Base-by-base conservation (phyloP, 148 eudicot genomes). In the Pouteria glomerata region DNA sequence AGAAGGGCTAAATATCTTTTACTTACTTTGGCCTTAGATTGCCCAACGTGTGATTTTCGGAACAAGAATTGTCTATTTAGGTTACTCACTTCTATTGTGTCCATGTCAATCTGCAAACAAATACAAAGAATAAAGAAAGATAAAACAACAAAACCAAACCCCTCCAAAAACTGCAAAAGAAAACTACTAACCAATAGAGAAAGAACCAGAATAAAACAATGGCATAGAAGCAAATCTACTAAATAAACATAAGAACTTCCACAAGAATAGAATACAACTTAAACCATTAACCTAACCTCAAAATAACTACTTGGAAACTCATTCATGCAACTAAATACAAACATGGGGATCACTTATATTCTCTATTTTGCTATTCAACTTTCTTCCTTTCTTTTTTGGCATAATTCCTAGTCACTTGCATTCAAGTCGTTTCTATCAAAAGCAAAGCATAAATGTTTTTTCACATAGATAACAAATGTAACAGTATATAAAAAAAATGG, bases 61-160 rank as follows among this genome's bases (percentile, higher is more conserved):
- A 95, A 95, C 80, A 95, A 82, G 75, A 95, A 95, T 76, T 95
- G 98, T 52, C 98, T 80, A 75, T 95, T 95, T 59, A 95, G 77
- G 83, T 95, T 95, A 82, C 98, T 95, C 78, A 95, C 97, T 86
- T 95, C 98, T 63, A 95, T 95, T 29, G 98, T 91, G 77, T 95
- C 98, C 97, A 91, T 80, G 68, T 95, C 98, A 81, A 95, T 92
- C 98, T 95, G 85, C 79, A 79, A 79, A 35, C 16, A 57, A 47
- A 64, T 23, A 48, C 37, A 51, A 59, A 31, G 6, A 70, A 60
- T 34, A 62, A 35, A 67, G 58, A 45, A 55, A 51, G 24, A 31
- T n/a, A 26, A 72, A 8, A 34, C 11, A 59, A 3, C 47, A 58
- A 30, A 48, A 23, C 37, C 11, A 61, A 27, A 14, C 50, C 44